Percentiles rank a stretch among this genome's conserved stretches.
phyloP scores from a whole-genome alignment of 2,329 filamentous ascomycete species.

The Beauveria medogensis region DNA sequence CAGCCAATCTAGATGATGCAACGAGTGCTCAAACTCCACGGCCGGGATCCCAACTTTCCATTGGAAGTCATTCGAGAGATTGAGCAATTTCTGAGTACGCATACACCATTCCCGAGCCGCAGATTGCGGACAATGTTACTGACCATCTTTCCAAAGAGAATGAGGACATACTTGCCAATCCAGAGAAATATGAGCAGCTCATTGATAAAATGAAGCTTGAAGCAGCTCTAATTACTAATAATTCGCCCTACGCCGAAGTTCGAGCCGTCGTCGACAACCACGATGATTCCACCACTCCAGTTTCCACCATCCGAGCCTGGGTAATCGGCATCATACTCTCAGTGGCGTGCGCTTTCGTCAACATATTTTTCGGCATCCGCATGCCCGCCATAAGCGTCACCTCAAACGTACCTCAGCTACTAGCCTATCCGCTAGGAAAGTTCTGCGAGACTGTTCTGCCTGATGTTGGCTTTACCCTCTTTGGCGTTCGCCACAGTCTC shows the following conservation, averaged over 20 bases:
- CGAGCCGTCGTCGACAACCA: conserved; percentile 36
- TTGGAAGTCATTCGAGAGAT: conserved; percentile 27
- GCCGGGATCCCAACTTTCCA: conserved; percentile 31
- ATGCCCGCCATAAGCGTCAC: conserved; percentile 32
- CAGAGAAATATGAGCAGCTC: conserved; percentile 19
- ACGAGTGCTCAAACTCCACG: conserved; percentile 26
- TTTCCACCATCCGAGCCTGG: conserved; percentile 34
- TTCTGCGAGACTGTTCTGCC: conserved; percentile 26
- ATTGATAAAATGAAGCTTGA: conserved; percentile 25
- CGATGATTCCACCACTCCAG: conserved; percentile 31
- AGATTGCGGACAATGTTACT: background rate
- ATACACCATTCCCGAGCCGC: background rate
- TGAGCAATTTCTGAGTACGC: conserved; percentile 27
- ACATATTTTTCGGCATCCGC: conserved; percentile 33
- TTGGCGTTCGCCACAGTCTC: conserved; percentile 29
- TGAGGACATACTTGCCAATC: conserved; percentile 16
- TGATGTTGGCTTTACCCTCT: conserved; percentile 25
- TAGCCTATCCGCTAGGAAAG: conserved; percentile 30
- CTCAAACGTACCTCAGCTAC: conserved; percentile 32
- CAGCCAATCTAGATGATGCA: conserved; percentile 22
- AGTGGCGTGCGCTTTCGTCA: conserved; percentile 23
- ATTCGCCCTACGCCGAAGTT: conserved; percentile 34
- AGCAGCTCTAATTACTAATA: conserved; percentile 24
- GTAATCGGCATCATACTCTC: conserved; percentile 29
- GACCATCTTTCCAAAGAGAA: background rate